Conservation (phyloP, 306 rosid species). For the Dryas octopetala region DNA sequence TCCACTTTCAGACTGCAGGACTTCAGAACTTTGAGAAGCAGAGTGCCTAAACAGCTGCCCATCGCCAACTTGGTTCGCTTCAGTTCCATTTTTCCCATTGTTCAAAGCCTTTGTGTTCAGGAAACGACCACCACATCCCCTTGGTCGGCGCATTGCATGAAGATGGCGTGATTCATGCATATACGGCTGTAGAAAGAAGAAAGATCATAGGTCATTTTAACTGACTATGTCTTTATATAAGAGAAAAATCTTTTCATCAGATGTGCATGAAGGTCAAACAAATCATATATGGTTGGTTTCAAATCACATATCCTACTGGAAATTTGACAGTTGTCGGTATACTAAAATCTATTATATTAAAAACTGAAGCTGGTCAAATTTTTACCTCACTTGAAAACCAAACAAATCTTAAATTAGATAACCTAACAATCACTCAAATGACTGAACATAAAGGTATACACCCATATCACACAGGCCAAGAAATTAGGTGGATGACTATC, state of each 20-base stretch:
- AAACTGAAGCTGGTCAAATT: not conserved
- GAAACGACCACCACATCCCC: constrained; percentile 95
- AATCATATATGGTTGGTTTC: not conserved
- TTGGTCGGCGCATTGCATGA: constrained; percentile 90
- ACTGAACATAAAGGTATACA: not conserved
- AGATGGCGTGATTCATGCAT: constrained; percentile 97
- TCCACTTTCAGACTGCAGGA: constrained; percentile 68
- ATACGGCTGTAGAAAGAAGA: constrained; percentile 65
- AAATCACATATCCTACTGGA: not conserved
- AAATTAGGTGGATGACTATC: not conserved
- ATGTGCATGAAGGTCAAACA: not conserved
- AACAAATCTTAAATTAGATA: not conserved
- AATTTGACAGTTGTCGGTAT: not conserved
- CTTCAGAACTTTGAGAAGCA: constrained; percentile 68
- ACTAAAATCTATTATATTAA: not conserved
- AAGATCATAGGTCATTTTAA: constrained; percentile 17
- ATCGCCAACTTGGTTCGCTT: constrained; percentile 34
- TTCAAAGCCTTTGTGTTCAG: constrained; percentile 53
- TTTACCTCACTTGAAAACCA: not conserved
- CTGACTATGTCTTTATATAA: not conserved
- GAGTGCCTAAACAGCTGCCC: constrained; percentile 36
- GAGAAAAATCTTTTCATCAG: not conserved
- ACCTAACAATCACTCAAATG: not conserved
- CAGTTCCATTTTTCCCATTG: constrained; percentile 25
- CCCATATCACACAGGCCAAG: not conserved